Conservation (phyloP, 1,139 yeast species). For the Magnusiomyces fungicola region DNA sequence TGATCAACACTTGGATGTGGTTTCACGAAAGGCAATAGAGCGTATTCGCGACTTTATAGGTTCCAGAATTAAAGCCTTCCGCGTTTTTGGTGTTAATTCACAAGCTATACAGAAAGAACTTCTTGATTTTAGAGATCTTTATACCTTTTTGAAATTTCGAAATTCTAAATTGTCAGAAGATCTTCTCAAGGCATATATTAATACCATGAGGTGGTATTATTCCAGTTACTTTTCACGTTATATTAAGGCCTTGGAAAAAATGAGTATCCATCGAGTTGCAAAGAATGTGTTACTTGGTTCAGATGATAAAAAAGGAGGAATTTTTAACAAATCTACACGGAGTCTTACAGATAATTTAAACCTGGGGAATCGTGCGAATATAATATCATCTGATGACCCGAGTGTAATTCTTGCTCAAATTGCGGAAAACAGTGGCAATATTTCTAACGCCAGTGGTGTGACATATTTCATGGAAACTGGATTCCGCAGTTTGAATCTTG, state of each 20-base stretch:
- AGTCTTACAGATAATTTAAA: slow-evolving; percentile 41
- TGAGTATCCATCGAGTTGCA: slow-evolving; percentile 49
- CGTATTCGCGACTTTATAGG: slow-evolving; percentile 67
- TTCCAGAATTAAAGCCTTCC: slow-evolving; percentile 51
- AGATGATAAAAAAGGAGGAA: slow-evolving; percentile 19
- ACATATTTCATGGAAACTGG: slow-evolving; percentile 66
- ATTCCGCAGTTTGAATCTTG: slow-evolving; percentile 64
- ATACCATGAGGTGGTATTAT: slow-evolving; percentile 93
- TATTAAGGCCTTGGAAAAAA: slow-evolving; percentile 61
- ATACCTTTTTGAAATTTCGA: slow-evolving; percentile 46
- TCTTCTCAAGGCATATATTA: slow-evolving; percentile 68
- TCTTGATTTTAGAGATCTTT: slow-evolving; percentile 53
- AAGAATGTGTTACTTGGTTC: slow-evolving; percentile 46
- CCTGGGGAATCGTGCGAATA: slow-evolving; percentile 50
- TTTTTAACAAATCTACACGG: slow-evolving; percentile 11
- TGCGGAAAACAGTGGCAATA: slow-evolving; percentile 64
- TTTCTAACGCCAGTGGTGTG: not conserved
- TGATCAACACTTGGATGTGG: slow-evolving; percentile 36
- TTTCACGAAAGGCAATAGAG: slow-evolving; percentile 54
- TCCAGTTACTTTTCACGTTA: slow-evolving; percentile 71
- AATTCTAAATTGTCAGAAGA: slow-evolving; percentile 67
- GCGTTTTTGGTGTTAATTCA: slow-evolving; percentile 49
- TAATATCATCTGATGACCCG: slow-evolving; percentile 47
- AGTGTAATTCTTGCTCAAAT: slow-evolving; percentile 77
- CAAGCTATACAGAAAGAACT: slow-evolving; percentile 68